A percentile compares a stretch with the other conserved stretches of the same genome.
Evolutionary conservation across 2,329 filamentous ascomycete genomes (phyloP).

Genomic region (Niveomyces coronatus): DNA sequence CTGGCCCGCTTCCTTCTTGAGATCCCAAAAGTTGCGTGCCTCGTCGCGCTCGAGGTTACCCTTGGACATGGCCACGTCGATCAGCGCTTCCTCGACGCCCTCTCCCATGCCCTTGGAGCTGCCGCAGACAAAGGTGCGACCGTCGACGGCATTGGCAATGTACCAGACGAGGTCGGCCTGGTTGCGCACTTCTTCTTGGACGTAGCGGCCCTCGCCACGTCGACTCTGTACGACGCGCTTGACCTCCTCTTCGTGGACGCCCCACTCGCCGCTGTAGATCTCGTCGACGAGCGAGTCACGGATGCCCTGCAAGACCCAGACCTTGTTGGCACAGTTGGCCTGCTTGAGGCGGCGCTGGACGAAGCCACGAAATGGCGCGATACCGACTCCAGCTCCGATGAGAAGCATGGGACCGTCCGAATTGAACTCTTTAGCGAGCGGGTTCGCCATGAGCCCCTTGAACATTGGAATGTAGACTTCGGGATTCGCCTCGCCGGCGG

Average conservation of each 20-base stretch:
- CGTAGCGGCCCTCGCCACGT: constrained; percentile 73
- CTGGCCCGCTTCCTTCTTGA: constrained; percentile 86
- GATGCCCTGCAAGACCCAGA: constrained; percentile 90
- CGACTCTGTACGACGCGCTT: constrained; percentile 73
- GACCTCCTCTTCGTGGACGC: constrained; percentile 79
- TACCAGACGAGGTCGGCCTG: constrained; percentile 98
- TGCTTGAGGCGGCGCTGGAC: constrained; percentile 89
- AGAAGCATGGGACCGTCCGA: constrained; percentile 95
- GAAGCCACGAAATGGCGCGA: constrained; percentile 95
- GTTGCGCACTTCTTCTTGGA: constrained; percentile 85
- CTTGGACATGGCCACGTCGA: constrained; percentile 88
- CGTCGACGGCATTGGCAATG: constrained; percentile 92
- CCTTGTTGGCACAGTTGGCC: constrained; percentile 94
- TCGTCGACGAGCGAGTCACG: constrained; percentile 93
- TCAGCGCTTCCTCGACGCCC: constrained; percentile 77
- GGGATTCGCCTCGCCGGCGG: constrained; percentile 42
- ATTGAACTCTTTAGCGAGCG: constrained; percentile 81
- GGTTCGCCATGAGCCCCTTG: constrained; percentile 95
- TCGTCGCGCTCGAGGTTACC: constrained; percentile 76
- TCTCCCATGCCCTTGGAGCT: constrained; percentile 92
- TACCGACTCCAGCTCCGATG: constrained; percentile 91
- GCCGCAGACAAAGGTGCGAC: constrained; percentile 91
- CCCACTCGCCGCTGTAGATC: constrained; percentile 93
- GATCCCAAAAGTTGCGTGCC: constrained; percentile 77
- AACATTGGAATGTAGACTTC: constrained; percentile 89